These are phyloP conservation scores for Chrysosporium keratinophilum DNA, from an alignment of 2,329 filamentous ascomycete species.

Conservation along the genomic window DNA sequence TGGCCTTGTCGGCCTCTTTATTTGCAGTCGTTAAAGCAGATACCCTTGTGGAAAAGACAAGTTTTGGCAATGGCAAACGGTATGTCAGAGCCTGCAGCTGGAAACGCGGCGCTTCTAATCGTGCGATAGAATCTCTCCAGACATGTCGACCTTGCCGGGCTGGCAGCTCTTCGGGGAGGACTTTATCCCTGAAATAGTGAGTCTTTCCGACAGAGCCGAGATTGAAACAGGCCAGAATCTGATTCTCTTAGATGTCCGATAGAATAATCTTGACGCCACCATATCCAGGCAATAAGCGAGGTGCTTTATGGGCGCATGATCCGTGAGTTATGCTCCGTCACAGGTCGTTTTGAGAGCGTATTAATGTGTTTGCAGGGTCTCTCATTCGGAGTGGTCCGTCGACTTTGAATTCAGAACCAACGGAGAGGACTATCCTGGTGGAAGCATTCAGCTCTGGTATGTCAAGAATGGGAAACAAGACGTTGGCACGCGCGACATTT, in stretches of 20 bases:
- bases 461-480: slow-evolving; percentile 55
- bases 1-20: slow-evolving; percentile 35
- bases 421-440: slow-evolving; percentile 72
- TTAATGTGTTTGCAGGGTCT: slow-evolving; percentile 23
- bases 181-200: slow-evolving; percentile 45
- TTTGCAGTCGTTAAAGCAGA: slow-evolving; percentile 50
- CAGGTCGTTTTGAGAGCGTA: not conserved
- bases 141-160: slow-evolving; percentile 42
- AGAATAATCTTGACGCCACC: slow-evolving; percentile 85
- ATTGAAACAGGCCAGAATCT: not conserved
- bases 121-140: slow-evolving; percentile 50
- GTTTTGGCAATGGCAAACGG: slow-evolving; percentile 63
- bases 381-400: slow-evolving; percentile 61
- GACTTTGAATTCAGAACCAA: slow-evolving; percentile 81
- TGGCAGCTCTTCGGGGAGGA: slow-evolving; percentile 48
- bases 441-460: slow-evolving; percentile 92
- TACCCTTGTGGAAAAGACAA: slow-evolving; percentile 60
- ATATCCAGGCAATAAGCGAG: slow-evolving; percentile 72
- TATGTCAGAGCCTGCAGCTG: slow-evolving; percentile 26
- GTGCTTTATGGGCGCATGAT: slow-evolving; percentile 67
- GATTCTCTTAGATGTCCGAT: slow-evolving; percentile 56
- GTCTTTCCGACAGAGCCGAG: slow-evolving; percentile 11
- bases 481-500: slow-evolving; percentile 66
- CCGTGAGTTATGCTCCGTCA: slow-evolving; percentile 27
- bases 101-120: not conserved